These are phyloP conservation scores for Zymoseptoria ardabiliae DNA, from an alignment of 2,329 filamentous ascomycete genomes.

Conservation along the genomic window DNA sequence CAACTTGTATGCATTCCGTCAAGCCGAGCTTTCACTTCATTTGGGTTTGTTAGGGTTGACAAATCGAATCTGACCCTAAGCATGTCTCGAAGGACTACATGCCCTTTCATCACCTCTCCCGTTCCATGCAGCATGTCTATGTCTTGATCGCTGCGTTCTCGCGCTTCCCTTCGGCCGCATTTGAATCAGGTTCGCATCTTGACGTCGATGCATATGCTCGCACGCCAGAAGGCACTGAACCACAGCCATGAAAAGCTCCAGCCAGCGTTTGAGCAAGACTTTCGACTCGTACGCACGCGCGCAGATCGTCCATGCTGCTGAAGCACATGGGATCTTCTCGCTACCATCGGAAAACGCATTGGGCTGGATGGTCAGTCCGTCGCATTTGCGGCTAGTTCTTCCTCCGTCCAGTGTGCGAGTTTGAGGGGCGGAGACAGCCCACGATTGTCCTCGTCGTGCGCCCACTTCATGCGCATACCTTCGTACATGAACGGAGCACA, in stretches of 20 bases:
- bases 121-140: neutral
- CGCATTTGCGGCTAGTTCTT: neutral
- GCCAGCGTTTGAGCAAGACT: neutral
- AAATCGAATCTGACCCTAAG: neutral
- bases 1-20: neutral
- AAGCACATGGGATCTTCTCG: too few species aligned
- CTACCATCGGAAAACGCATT: too few species aligned
- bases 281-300: too few species aligned
- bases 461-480: neutral
- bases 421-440: too few species aligned
- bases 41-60: neutral
- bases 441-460: neutral
- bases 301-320: too few species aligned
- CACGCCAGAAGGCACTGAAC: too few species aligned
- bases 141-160: neutral
- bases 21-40: neutral
- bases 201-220: too few species aligned
- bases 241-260: neutral
- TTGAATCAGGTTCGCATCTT: neutral
- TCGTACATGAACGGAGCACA: neutral
- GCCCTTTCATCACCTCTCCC: neutral
- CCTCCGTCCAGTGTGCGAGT: neutral
- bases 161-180: neutral
- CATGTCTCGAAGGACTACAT: neutral
- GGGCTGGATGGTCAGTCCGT: too few species aligned